Evolutionary conservation across 1,284 basidiomycete genomes (phyloP).

Genomic region (Ceraceosorus guamensis): DNA sequence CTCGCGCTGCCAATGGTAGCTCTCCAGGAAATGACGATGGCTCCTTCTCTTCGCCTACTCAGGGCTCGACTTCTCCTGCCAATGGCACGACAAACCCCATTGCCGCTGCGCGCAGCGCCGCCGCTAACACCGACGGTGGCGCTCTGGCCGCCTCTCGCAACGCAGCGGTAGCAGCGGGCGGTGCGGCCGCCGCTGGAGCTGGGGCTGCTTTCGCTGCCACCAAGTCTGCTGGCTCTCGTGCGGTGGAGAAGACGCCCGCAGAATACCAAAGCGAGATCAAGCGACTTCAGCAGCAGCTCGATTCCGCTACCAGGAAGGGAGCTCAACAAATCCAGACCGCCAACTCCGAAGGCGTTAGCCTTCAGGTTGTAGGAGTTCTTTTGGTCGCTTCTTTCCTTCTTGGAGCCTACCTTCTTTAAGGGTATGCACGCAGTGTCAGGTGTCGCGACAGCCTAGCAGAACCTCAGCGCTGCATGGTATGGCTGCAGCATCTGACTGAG

Average conservation of each 20-base stretch:
- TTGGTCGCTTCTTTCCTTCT: background rate
- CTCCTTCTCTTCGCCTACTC: slow-evolving; percentile 18
- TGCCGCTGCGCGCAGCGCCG: slow-evolving; percentile 29
- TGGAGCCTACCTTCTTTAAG: background rate
- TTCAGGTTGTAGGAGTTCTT: background rate
- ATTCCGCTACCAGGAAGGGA: slow-evolving; percentile 17
- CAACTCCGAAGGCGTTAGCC: background rate
- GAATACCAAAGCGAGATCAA: slow-evolving; percentile 40
- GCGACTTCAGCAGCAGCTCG: slow-evolving; percentile 34
- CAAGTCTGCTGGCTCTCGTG: slow-evolving; percentile 25
- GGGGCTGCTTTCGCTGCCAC: slow-evolving; percentile 34
- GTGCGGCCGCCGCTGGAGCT: slow-evolving; percentile 35
- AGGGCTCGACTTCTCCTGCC: background rate
- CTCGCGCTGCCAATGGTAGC: background rate
- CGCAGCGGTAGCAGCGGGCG: slow-evolving; percentile 34
- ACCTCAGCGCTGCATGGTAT: no score
- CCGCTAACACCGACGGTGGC: slow-evolving; percentile 31
- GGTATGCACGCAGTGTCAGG: background rate
- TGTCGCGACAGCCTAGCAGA: no score
- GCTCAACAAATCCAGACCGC: slow-evolving; percentile 6
- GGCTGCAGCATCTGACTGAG: no score
- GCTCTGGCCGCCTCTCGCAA: slow-evolving; percentile 25
- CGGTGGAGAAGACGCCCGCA: slow-evolving; percentile 13
- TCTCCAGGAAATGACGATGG: slow-evolving; percentile 21
- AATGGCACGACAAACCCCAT: slow-evolving; percentile 30